Evolutionary conservation across 1,284 basidiomycete genomes (phyloP), one percentile per base, ranked within the genome.

Genomic region (Pseudozyma sp.): DNA sequence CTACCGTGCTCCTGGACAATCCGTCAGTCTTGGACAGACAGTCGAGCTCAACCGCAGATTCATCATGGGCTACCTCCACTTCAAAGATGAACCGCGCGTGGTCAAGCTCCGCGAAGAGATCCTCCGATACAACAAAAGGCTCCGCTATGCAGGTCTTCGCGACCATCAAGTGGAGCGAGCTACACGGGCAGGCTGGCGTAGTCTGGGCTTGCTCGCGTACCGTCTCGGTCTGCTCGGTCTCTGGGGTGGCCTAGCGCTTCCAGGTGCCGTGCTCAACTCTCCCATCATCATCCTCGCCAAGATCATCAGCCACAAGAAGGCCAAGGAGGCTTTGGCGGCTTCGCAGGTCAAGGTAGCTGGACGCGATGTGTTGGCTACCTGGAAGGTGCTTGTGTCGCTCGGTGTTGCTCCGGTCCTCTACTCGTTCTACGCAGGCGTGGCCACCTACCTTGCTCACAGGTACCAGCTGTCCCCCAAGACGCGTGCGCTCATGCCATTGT

Each of bases 321-420:
- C 96, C 10, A 94, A 93, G 89, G 96, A 97, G 89, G 97, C 97
- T 2, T 91, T 99, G 62, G 96, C 95, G 45, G 95, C 93, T 9
- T 98, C 96, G 12, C 92, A 91, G 11, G 97, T 99, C 85, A 99
- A 99, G 87, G 90, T 99, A 64, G 93, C 93, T 39, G 97, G 92
- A 34, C 90, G 93, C 52, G 97, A 99, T 84, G 97, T 99, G 13
- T 88, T 99, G 16, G 97, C 95, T 0, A 95, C 95, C 3, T 99
- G 97, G 97, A 99, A 99, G 85, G 91, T 99, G 36, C 89, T 99
- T 50, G 95, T 99, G 58, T 96, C 94, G 12, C 88, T 99, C 54
- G 97, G 92, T 21, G 88, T 94, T 42, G 92, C 94, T 8, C 96
- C 97, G 8, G 87, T 97, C 8, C 87, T 99, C 38, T 99, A 99